Percentiles rank a stretch among this genome's conserved stretches.
Evolutionary conservation across 352 stramenopile species (phyloP).

Genomic region (Globisporangium mamillatum): DNA sequence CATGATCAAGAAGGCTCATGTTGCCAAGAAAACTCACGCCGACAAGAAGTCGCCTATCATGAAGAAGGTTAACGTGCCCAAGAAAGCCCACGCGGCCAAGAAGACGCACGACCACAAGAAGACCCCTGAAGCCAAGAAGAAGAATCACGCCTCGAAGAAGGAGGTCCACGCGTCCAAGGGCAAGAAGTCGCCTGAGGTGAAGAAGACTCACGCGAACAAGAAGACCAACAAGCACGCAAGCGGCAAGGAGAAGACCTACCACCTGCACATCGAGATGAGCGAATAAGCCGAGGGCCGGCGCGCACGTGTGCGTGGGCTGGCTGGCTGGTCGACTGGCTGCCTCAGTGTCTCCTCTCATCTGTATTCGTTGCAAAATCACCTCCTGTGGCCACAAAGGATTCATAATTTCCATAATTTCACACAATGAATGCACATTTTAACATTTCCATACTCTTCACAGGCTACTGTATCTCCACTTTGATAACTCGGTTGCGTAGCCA

Average conservation of each 20-base stretch:
- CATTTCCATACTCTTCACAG: neutral
- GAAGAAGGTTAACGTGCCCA: neutral
- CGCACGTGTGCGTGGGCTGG: too few species aligned
- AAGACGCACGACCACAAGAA: neutral
- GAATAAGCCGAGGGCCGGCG: neutral
- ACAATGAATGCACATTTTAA: neutral
- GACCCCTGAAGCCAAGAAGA: too few species aligned
- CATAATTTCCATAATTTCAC: neutral
- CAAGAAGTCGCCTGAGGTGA: neutral
- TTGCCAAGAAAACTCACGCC: neutral
- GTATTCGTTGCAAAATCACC: neutral
- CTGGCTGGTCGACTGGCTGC: neutral
- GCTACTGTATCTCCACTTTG: neutral
- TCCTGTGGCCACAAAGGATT: neutral
- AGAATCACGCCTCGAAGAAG: neutral
- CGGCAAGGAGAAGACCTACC: neutral
- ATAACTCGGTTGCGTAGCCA: neutral
- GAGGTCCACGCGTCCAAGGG: neutral
- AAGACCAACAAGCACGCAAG: neutral
- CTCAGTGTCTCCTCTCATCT: neutral
- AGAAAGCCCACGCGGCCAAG: neutral
- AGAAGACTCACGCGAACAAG: neutral
- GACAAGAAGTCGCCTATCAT: too few species aligned
- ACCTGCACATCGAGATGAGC: neutral
- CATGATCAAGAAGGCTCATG: neutral